Conservation (phyloP, 176 grass and related monocot genomes). For the Oryza rufipogon region DNA sequence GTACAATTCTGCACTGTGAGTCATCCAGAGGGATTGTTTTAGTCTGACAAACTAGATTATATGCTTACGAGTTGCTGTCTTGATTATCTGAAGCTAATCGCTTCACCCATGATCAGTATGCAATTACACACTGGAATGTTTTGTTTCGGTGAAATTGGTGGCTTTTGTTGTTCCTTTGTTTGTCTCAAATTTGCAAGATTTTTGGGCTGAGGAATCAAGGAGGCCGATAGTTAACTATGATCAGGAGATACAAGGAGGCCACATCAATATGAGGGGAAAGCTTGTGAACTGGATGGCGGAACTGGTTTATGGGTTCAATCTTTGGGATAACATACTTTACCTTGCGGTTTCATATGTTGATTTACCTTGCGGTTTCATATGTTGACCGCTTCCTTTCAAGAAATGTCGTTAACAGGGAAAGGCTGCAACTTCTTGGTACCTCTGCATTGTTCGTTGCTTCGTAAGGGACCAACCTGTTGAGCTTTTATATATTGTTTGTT, state of each 20-base stretch:
- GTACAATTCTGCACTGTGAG: not conserved
- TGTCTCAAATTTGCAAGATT: conserved; percentile 29
- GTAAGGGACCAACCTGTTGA: conserved; percentile 38
- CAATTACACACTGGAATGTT: not conserved
- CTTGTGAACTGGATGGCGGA: conserved; percentile 67
- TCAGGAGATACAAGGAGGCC: conserved; percentile 43
- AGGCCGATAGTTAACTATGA: conserved; percentile 47
- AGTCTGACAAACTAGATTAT: not conserved
- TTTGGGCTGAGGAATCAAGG: conserved; percentile 44
- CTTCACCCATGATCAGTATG: not conserved
- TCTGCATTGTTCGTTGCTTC: conserved; percentile 56
- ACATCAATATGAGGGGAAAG: conserved; percentile 50
- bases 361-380: conserved; percentile 52
- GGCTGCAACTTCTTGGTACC: conserved; percentile 57
- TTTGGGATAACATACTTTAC: conserved; percentile 54
- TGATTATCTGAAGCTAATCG: conserved; percentile 16
- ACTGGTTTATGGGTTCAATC: conserved; percentile 54
- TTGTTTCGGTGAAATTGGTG: not conserved
- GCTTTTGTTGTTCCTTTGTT: not conserved
- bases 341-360: conserved; percentile 57
- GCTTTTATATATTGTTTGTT: conserved; percentile 1
- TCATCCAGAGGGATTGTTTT: not conserved
- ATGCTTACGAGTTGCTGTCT: not conserved
- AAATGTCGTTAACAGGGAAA: conserved; percentile 32
- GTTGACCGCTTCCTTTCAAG: conserved; percentile 54